Evolutionary conservation across 805 yeast genomes (phyloP).

Genomic region (Cyberlindnera misumaiensis): DNA sequence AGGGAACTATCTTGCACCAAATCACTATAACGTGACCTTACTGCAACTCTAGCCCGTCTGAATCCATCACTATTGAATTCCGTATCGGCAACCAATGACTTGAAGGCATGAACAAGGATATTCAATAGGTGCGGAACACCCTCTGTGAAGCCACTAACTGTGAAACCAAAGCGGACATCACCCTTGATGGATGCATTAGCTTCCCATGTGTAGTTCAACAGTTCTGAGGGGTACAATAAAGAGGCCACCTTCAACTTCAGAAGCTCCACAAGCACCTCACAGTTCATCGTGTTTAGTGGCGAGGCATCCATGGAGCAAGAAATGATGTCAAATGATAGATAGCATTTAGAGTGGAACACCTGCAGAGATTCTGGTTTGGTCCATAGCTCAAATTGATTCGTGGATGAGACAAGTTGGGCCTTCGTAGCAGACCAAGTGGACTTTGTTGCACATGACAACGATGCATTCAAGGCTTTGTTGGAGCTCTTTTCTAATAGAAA

Average conservation of each 20-base stretch:
- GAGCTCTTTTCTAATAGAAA: constrained; percentile 21
- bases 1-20: constrained; percentile 39
- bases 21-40: constrained; percentile 41
- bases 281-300: constrained; percentile 35
- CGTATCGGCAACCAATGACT: constrained; percentile 13
- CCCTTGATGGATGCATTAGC: constrained; percentile 49
- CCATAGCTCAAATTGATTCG: constrained; percentile 45
- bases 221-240: constrained; percentile 45
- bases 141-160: constrained; percentile 44
- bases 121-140: constrained; percentile 32
- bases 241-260: constrained; percentile 34
- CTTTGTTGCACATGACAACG: constrained; percentile 29
- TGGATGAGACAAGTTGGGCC: constrained; percentile 33
- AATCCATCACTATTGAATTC: constrained; percentile 28
- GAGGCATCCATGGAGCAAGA: constrained; percentile 25
- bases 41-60: constrained; percentile 39
- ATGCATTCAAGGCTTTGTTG: constrained; percentile 22
- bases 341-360: constrained; percentile 25
- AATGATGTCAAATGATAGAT: constrained; percentile 41
- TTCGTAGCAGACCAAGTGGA: constrained; percentile 17
- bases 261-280: constrained; percentile 48
- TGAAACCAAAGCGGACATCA: constrained; percentile 44
- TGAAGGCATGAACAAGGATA: constrained; percentile 28
- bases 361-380: constrained; percentile 30
- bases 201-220: constrained; percentile 52